phyloP scores from a whole-genome alignment of 78 protist genomes.

The Dictyostelium firmibasis region DNA sequence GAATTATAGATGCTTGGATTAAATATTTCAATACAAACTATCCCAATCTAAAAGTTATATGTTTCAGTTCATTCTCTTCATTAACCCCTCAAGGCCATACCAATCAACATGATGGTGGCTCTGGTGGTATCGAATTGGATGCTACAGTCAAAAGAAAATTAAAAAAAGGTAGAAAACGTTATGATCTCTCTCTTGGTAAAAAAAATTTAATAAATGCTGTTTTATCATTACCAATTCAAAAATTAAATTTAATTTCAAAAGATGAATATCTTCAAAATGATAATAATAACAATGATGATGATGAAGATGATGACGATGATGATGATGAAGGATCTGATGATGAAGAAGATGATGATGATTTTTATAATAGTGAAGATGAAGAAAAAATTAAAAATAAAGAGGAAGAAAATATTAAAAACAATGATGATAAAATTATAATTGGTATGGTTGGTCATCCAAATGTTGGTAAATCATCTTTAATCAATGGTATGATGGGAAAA shows the following conservation, averaged over 20 bases:
- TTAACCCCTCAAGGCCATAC: not conserved
- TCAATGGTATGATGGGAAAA: conserved; percentile 89
- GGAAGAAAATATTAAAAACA: not conserved
- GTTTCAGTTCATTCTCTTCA: conserved; percentile 30
- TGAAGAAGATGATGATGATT: not conserved
- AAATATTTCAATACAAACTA: conserved; percentile 32
- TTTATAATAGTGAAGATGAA: not conserved
- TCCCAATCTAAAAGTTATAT: conserved; percentile 34
- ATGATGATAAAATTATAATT: conserved; percentile 24
- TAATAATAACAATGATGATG: not conserved
- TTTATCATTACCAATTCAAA: conserved; percentile 14
- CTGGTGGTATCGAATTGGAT: not conserved
- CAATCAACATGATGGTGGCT: not conserved
- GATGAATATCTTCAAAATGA: not conserved
- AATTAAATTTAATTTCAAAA: not conserved
- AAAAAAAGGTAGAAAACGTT: conserved; percentile 76
- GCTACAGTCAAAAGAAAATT: conserved; percentile 14
- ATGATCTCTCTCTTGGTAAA: conserved; percentile 40
- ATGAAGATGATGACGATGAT: not conserved
- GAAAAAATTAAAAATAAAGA: not conserved
- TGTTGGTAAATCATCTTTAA: conserved; percentile 88
- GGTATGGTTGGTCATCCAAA: conserved; percentile 94
- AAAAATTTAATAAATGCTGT: conserved; percentile 22
- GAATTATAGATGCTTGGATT: conserved; percentile 77
- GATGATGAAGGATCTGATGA: not conserved